Base-by-base conservation (phyloP, 129 eudicot species). In the Chrysanthemum seticuspe region DNA sequence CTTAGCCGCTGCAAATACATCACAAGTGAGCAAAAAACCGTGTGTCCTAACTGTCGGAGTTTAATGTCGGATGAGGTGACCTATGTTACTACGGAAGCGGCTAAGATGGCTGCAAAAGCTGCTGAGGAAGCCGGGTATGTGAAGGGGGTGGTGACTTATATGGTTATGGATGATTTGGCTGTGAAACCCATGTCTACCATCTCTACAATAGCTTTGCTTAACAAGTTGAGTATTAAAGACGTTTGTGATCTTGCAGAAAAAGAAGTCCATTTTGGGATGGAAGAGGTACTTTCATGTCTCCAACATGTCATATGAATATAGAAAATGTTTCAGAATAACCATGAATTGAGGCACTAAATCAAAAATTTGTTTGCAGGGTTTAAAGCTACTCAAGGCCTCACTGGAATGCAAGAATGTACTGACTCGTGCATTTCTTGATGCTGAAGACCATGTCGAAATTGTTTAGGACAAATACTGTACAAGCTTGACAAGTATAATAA, bases 91-190 rank as follows among this genome's bases (percentile, higher is more conserved):
- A 66, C 67, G 0, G 68, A 65, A 36, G 52, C 48, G n/a, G 23
- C 71, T 67, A 66, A 77, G 71, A 79, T 44, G 49, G 29, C 36
- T 14, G 45, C 77, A 8, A 14, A 21, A 6, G 47, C 10, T 13
- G 52, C 10, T 0, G 69, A 15, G 8, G 85, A 72, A 52, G 82
- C 13, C 29, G 85, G 85, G 40, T 77, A 72, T 67, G 85, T 82
- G 76, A 77, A 82, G 65, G 82, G 60, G 34, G 77, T 77, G 68
- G 79, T 82, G 49, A 82, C 85, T 61, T 82, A 82, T 52, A 82
- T 82, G 82, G 76, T 82, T 2, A 77, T 67, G 82, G 85, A 82
- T 77, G 76, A 82, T 62, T 55, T 82, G 25, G 63, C 14, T 19
- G 75, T 81, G 44, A 67, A 76, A 21, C 85, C 85, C n/a, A 76